phyloP scores from a whole-genome alignment of 352 stramenopile genomes.

The Aphanomyces invadans region DNA sequence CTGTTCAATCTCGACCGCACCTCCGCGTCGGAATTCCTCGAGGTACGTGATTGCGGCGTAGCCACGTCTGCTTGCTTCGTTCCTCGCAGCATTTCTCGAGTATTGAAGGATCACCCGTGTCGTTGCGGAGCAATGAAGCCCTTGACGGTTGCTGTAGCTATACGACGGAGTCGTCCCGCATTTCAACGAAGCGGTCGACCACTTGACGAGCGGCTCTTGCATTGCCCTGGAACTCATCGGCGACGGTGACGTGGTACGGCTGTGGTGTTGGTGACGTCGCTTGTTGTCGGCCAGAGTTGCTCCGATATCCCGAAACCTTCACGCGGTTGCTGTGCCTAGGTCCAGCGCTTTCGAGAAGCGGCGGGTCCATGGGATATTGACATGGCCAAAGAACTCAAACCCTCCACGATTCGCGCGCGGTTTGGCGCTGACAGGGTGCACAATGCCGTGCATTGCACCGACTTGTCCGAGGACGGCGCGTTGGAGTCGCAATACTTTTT shows the following conservation, averaged over 20 bases:
- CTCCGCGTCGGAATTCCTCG: slow-evolving; percentile 86
- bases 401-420: slow-evolving; percentile 80
- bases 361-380: slow-evolving; percentile 88
- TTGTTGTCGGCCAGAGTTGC: background rate
- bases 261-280: background rate
- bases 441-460: slow-evolving; percentile 92
- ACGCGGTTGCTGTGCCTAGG: too few species aligned
- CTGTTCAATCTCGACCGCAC: slow-evolving; percentile 82
- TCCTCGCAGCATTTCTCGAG: too few species aligned
- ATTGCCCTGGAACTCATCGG: slow-evolving; percentile 86
- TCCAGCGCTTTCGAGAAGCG: slow-evolving; percentile 55
- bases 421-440: slow-evolving; percentile 83
- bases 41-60: slow-evolving; percentile 37
- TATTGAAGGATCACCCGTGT: too few species aligned
- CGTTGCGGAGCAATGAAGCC: too few species aligned
- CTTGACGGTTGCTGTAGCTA: too few species aligned
- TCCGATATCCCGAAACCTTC: background rate
- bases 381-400: slow-evolving; percentile 89
- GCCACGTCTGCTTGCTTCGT: background rate
- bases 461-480: slow-evolving; percentile 84
- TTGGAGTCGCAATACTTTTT: slow-evolving; percentile 92
- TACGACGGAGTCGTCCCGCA: slow-evolving; percentile 89
- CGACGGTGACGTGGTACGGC: slow-evolving; percentile 35
- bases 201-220: slow-evolving; percentile 83
- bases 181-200: slow-evolving; percentile 83